Base-by-base conservation (phyloP, 1,139 yeast genomes). In the Candida albicans region DNA sequence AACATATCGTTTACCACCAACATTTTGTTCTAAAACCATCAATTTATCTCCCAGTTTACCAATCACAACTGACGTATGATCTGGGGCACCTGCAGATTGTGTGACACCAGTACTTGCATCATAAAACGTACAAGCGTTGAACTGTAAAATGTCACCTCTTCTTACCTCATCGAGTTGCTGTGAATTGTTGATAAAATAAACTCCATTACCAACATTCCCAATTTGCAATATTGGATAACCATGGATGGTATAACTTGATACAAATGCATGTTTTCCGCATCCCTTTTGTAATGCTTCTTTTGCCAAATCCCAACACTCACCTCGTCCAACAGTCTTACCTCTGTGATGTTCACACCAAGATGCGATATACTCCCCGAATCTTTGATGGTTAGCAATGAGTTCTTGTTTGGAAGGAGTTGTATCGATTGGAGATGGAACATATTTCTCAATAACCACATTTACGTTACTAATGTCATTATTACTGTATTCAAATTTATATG, bases 241-340 rank as follows among this genome's bases (percentile, higher is more conserved):
- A 56, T 83, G 89, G 31, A 68, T 70, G 12, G 64, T 59, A 24
- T 81, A 81, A 15, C 71, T 69, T 9, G 85, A 75, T 1, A 76
- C 73, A 64, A 84, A 73, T 0, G 89, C 89, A 53, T 75, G 77
- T 18, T 77, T 80, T 0, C 84, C 84, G 52, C 86, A 79, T 0
- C 83, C 82, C 46, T 77, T 73, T 40, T 67, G 64, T 33, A 84
- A 65, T 0, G 89, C 88, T 43, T 81, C 80, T 42, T 75, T 74
- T 1, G 89, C 91, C 47, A 85, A 69, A 35, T 87, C 86, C 91
- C 91, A 85, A 62, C 93, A 85, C 56, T 85, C 91, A 8, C 93
- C 93, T 41, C 77, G 64, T 2, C 87, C 88, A 7, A 85, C 86
- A 43, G 70, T 70, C 38, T 70, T 68, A 1, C 85, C 86, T 38